Evolutionary conservation across 139 green algal genomes (phyloP).

Genomic region (Haematococcus lacustris): DNA sequence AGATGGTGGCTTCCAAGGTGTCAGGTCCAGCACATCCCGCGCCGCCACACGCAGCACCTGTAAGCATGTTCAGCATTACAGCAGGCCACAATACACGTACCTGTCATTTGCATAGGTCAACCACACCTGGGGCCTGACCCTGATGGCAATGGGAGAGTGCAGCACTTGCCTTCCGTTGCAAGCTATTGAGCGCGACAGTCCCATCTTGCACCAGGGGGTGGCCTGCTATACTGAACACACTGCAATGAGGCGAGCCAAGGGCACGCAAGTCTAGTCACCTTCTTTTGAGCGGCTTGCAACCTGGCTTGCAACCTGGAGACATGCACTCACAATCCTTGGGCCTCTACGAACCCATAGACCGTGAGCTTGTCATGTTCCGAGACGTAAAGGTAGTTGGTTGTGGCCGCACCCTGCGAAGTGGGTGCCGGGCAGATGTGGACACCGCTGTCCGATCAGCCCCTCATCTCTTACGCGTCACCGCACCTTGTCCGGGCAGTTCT

Average conservation of each 20-base stretch:
- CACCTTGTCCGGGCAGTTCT: slow-evolving; percentile 47
- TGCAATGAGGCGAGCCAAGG: slow-evolving; percentile 34
- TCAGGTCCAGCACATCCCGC: slow-evolving; percentile 43
- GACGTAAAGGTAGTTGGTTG: slow-evolving; percentile 70
- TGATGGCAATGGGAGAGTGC: not conserved
- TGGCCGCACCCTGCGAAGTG: slow-evolving; percentile 36
- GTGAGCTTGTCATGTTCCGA: slow-evolving; percentile 35
- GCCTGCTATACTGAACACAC: slow-evolving; percentile 52
- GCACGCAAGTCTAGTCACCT: too few species aligned
- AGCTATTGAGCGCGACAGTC: slow-evolving; percentile 70
- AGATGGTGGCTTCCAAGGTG: slow-evolving; percentile 29
- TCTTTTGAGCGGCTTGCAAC: not conserved
- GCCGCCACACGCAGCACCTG: slow-evolving; percentile 58
- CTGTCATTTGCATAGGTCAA: not conserved
- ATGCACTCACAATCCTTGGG: slow-evolving; percentile 46
- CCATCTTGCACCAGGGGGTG: slow-evolving; percentile 50
- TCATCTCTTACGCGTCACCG: not conserved
- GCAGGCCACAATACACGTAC: not conserved
- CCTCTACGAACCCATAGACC: slow-evolving; percentile 32
- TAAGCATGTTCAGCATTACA: not conserved
- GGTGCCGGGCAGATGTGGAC: not conserved
- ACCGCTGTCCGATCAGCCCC: not conserved
- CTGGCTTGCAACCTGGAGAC: not conserved
- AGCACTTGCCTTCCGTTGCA: slow-evolving; percentile 66
- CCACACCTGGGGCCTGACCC: not conserved